Evolutionary conservation across 2,329 filamentous ascomycete species (phyloP).

Genomic region (Raffaelea ambrosiae): DNA sequence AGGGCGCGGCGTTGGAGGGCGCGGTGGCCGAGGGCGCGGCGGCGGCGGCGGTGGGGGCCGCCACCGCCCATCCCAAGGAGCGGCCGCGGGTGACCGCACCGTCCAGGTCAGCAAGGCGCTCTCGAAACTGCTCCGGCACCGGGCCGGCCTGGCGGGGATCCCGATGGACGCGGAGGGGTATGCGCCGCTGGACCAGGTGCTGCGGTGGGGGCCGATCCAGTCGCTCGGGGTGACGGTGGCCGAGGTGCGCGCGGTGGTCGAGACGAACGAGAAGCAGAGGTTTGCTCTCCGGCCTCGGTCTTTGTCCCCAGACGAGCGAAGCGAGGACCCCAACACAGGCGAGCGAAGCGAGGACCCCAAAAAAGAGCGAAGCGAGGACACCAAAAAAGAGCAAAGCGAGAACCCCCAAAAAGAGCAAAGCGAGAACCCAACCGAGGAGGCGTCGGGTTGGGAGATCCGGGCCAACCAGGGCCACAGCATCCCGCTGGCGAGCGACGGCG

Average conservation of each 20-base stretch:
- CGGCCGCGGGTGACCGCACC: conserved; percentile 32
- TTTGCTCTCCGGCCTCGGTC: conserved; percentile 75
- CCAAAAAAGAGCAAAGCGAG: too few species aligned
- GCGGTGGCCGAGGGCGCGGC: not conserved
- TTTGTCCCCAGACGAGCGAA: not conserved
- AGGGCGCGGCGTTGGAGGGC: not conserved
- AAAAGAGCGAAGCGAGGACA: too few species aligned
- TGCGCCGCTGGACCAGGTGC: conserved; percentile 47
- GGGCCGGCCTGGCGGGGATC: conserved; percentile 48
- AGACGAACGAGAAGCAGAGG: conserved; percentile 79
- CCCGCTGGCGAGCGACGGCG: conserved; percentile 55
- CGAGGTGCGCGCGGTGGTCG: conserved; percentile 64
- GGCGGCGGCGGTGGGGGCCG: conserved; percentile 22
- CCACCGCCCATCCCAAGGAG: too few species aligned
- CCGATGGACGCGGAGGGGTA: conserved; percentile 50
- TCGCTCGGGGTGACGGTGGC: conserved; percentile 64
- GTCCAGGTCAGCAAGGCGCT: conserved; percentile 44
- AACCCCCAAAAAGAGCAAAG: too few species aligned
- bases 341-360: not conserved
- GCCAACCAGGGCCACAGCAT: conserved; percentile 94
- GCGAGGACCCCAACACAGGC: conserved; percentile 20
- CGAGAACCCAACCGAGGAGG: conserved; percentile 27
- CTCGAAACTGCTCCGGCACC: conserved; percentile 46
- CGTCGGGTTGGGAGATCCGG: conserved; percentile 73
- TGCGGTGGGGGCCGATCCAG: conserved; percentile 50